Percentiles rank a stretch among this genome's conserved stretches.
These are phyloP conservation scores for Canavalia ensiformis DNA, from an alignment of 306 rosid species.

Conservation along the genomic window DNA sequence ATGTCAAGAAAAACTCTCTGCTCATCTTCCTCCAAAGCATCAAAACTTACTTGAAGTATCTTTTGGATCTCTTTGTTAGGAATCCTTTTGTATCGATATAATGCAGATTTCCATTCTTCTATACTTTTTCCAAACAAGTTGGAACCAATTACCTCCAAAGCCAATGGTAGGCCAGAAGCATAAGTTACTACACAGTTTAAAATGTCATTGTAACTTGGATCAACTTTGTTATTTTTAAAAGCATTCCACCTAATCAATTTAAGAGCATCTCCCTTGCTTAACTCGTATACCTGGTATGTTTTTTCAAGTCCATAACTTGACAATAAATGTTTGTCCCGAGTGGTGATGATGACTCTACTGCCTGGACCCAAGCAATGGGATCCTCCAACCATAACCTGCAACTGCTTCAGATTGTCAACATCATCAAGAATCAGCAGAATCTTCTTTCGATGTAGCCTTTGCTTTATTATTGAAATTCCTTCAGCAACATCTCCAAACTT, in stretches of 20 bases:
- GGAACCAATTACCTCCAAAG: constrained; percentile 45
- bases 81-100: background rate
- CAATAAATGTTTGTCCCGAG: constrained; percentile 41
- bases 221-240: background rate
- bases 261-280: background rate
- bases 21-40: constrained; percentile 17
- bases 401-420: constrained; percentile 28
- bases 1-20: constrained; percentile 36
- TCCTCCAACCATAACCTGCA: background rate
- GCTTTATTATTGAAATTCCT: constrained; percentile 37
- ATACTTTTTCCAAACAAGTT: background rate
- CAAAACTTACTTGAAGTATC: constrained; percentile 31
- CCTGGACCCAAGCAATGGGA: constrained; percentile 45
- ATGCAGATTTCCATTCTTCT: constrained; percentile 33
- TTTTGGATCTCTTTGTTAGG: background rate
- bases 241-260: constrained; percentile 48
- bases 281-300: background rate
- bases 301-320: constrained; percentile 2
- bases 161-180: constrained; percentile 43
- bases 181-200: background rate
- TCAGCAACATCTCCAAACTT: background rate
- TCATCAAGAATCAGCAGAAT: constrained; percentile 47
- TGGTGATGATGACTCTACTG: constrained; percentile 45
- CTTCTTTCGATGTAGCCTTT: constrained; percentile 1
- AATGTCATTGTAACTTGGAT: background rate